phyloP scores from a whole-genome alignment of 176 grass and related monocot species.

The Tillandsia leiboldiana region DNA sequence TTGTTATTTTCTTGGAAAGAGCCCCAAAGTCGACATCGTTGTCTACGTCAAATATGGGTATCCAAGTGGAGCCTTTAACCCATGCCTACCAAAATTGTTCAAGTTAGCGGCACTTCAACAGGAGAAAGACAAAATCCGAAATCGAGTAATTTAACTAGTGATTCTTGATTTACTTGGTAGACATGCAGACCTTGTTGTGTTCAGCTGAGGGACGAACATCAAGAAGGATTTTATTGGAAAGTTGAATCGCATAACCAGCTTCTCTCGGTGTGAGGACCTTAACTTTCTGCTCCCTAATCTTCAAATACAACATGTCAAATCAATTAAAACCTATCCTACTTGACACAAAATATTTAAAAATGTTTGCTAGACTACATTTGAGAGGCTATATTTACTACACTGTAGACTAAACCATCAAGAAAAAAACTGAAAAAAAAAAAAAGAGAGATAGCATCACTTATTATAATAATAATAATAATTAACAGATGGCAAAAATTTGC shows the following conservation, averaged over 20 bases:
- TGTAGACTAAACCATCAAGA: too few relatives aligned
- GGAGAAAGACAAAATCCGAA: not conserved
- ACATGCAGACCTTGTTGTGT: conserved; percentile 53
- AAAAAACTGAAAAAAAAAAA: too few relatives aligned
- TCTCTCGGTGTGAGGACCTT: conserved; percentile 87
- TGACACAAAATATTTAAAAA: not conserved
- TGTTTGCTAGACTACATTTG: not conserved
- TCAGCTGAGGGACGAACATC: conserved; percentile 88
- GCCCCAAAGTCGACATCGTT: conserved; percentile 33
- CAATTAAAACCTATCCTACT: not conserved
- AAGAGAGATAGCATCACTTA: too few relatives aligned
- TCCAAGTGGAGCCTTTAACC: conserved; percentile 92
- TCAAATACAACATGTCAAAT: conserved; percentile 15
- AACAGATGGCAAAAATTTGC: too few relatives aligned
- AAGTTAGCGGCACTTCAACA: not conserved
- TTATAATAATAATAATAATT: too few relatives aligned
- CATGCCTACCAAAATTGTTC: conserved; percentile 41
- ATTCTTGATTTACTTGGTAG: not conserved
- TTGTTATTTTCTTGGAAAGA: conserved; percentile 66
- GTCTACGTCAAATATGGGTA: conserved; percentile 88
- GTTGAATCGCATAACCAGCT: conserved; percentile 88
- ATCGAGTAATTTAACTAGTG: not conserved
- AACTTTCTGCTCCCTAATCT: conserved; percentile 96
- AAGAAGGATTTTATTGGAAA: conserved; percentile 65
- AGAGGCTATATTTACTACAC: too few relatives aligned